Conservation (phyloP, 129 eudicot genomes). For the carrot (Daucus carota) region DH1_v3.0 NC_030384.2:29932501-29933000, state of each 20-base stretch:
- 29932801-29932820: conserved; percentile 85
- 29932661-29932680: conserved; percentile 73
- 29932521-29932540: not conserved
- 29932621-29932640: conserved; percentile 72
- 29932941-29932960: not conserved
- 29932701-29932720: conserved; percentile 94
- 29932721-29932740: conserved; percentile 93
- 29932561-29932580: conserved; percentile 49
- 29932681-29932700: conserved; percentile 91
- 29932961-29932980: not conserved
- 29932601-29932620: conserved; percentile 94
- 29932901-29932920: not conserved
- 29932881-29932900: not conserved
- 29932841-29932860: not conserved
- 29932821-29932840: not conserved
- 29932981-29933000: not conserved
- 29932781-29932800: conserved; percentile 93
- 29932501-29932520: not conserved
- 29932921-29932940: not conserved
- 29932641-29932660: conserved; percentile 84
- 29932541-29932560: conserved; percentile 17
- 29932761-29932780: conserved; percentile 69
- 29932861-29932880: not conserved
- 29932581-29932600: conserved; percentile 84
- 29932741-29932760: conserved; percentile 70